A percentile compares a stretch with the other conserved stretches of the same genome.
Conservation (phyloP, 768 basidiomycete genomes). For the Fomitopsis serialis region DNA sequence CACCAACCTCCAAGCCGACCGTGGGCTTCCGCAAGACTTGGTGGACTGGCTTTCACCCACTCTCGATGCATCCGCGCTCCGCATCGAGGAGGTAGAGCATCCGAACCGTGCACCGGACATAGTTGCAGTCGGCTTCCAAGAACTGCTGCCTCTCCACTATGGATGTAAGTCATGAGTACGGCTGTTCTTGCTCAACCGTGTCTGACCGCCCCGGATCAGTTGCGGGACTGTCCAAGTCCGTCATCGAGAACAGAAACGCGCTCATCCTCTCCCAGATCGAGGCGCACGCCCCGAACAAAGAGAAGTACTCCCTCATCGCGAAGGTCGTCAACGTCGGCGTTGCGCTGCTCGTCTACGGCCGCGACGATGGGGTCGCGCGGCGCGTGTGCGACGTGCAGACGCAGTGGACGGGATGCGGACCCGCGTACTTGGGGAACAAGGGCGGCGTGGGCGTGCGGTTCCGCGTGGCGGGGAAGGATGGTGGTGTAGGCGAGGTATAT, state of each 20-base stretch:
- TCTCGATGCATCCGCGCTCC: conserved; percentile 67
- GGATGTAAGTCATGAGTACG: conserved; percentile 56
- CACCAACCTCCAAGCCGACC: conserved; percentile 78
- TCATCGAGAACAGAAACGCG: conserved; percentile 61
- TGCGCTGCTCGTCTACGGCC: conserved; percentile 82
- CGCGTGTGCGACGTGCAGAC: conserved; percentile 63
- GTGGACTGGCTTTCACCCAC: conserved; percentile 91
- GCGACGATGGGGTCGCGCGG: conserved; percentile 60
- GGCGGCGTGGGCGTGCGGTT: conserved; percentile 89
- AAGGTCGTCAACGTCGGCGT: conserved; percentile 83
- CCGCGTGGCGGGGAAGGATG: conserved; percentile 53
- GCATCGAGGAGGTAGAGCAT: conserved; percentile 40
- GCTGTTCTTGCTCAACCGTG: neutral
- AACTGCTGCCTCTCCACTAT: conserved; percentile 84
- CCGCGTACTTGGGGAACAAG: conserved; percentile 87
- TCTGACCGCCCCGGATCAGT: conserved; percentile 38
- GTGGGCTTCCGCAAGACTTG: conserved; percentile 75
- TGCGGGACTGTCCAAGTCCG: conserved; percentile 65
- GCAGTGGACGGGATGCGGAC: conserved; percentile 70
- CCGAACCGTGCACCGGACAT: conserved; percentile 69
- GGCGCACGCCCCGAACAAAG: conserved; percentile 62
- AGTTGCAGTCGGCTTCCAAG: conserved; percentile 90
- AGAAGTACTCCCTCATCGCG: conserved; percentile 73
- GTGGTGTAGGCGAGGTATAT: conserved; percentile 64
- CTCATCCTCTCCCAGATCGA: conserved; percentile 77